Evolutionary conservation across 257 asterid species (phyloP).

Genomic region (Scutellaria baicalensis): DNA sequence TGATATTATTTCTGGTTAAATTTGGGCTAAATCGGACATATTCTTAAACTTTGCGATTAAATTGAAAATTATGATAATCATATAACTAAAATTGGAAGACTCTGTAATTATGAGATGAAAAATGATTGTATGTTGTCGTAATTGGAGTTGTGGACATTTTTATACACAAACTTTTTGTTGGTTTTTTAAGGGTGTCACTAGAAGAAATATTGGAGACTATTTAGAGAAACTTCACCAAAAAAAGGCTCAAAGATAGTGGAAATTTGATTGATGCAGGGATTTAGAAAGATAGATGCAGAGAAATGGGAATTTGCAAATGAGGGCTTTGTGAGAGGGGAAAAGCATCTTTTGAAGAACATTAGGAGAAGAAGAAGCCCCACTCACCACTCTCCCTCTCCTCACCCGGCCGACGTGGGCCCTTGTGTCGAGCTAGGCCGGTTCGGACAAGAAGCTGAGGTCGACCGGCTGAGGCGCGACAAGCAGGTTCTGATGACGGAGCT

Average conservation of each 20-base stretch:
- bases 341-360: conserved; percentile 49
- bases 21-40: too few relatives aligned
- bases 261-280: conserved; percentile 54
- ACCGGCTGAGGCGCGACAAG: conserved; percentile 47
- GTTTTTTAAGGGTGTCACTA: too few relatives aligned
- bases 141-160: too few relatives aligned
- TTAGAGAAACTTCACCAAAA: conserved; percentile 3
- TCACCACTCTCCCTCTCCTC: conserved; percentile 16
- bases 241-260: conserved; percentile 3
- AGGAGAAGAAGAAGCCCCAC: conserved; percentile 37
- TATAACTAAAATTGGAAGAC: too few relatives aligned
- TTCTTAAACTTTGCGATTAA: too few relatives aligned
- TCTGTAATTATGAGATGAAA: too few relatives aligned
- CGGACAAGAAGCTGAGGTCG: conserved; percentile 46
- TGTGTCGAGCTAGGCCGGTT: conserved; percentile 48
- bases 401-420: conserved; percentile 16
- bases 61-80: too few relatives aligned
- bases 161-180: too few relatives aligned
- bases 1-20: too few relatives aligned
- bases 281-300: conserved; percentile 66
- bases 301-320: conserved; percentile 85
- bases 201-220: background rate
- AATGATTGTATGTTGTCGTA: too few relatives aligned
- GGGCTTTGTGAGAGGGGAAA: conserved; percentile 43
- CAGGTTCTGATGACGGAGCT: conserved; percentile 43